Percentiles rank a stretch among this genome's conserved stretches.
These are phyloP conservation scores for Ricinus communis DNA, from an alignment of 345 rosid genomes.

Conservation along the genomic window DNA sequence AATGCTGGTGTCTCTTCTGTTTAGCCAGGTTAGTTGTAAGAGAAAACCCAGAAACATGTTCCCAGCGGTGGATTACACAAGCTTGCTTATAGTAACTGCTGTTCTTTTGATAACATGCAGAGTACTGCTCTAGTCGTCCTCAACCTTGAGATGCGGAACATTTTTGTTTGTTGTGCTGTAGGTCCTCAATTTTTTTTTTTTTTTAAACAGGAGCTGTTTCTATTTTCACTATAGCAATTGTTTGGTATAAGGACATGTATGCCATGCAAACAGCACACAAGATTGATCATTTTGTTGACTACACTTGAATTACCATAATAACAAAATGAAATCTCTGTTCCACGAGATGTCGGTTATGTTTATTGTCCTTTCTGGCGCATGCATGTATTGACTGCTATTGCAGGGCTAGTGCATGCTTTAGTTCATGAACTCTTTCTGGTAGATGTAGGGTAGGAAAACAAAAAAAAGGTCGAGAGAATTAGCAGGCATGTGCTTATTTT, in stretches of 20 bases:
- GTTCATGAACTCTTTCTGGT: too few relatives aligned
- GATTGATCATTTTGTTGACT: background rate
- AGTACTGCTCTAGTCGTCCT: background rate
- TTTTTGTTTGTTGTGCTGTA: background rate
- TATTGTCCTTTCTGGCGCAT: too few relatives aligned
- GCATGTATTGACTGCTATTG: too few relatives aligned
- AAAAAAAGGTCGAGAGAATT: too few relatives aligned
- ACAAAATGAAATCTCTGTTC: background rate
- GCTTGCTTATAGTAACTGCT: background rate
- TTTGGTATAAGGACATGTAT: background rate
- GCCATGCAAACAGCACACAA: background rate
- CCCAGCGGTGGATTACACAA: background rate
- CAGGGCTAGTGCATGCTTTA: too few relatives aligned
- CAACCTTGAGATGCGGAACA: background rate
- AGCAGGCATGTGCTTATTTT: background rate
- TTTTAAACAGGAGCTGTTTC: background rate
- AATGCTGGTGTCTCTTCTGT: background rate
- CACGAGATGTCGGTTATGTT: too few relatives aligned
- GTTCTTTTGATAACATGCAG: background rate
- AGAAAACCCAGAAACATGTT: background rate
- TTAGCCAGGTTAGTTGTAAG: background rate
- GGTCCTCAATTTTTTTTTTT: background rate
- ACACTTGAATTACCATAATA: background rate
- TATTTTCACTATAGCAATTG: background rate
- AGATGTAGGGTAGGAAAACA: too few relatives aligned